These are phyloP conservation scores for Dactylella cylindrospora DNA, from an alignment of 2,329 filamentous ascomycete genomes.

Conservation along the genomic window DNA sequence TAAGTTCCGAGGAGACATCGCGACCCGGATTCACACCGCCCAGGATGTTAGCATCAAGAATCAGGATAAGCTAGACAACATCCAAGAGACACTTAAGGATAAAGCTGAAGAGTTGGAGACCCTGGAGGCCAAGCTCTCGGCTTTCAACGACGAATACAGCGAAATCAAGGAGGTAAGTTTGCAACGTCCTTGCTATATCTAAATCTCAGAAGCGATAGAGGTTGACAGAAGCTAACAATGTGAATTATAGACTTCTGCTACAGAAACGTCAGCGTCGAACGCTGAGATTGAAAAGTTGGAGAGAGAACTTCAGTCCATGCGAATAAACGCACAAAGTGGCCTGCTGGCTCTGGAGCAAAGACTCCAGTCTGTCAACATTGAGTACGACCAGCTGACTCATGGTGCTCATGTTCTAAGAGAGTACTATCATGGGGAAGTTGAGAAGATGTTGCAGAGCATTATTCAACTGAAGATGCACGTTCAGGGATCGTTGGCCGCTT, in stretches of 20 bases:
- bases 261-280: slow-evolving; percentile 84
- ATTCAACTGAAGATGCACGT: slow-evolving; percentile 99
- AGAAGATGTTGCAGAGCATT: slow-evolving; percentile 92
- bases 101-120: slow-evolving; percentile 90
- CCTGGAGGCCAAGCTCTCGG: slow-evolving; percentile 80
- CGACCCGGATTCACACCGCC: slow-evolving; percentile 77
- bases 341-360: slow-evolving; percentile 90
- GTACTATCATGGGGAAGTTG: slow-evolving; percentile 95
- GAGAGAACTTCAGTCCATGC: slow-evolving; percentile 94
- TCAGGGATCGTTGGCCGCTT: slow-evolving; percentile 88
- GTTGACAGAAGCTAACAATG: slow-evolving; percentile 1
- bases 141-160: slow-evolving; percentile 90
- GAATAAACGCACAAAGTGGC: slow-evolving; percentile 76
- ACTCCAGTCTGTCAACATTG: slow-evolving; percentile 94
- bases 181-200: background rate
- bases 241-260: slow-evolving; percentile 64
- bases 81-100: slow-evolving; percentile 96
- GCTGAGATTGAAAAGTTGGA: slow-evolving; percentile 98
- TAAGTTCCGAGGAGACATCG: slow-evolving; percentile 80
- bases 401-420: slow-evolving; percentile 82
- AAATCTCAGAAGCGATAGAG: slow-evolving; percentile 36
- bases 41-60: slow-evolving; percentile 93
- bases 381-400: slow-evolving; percentile 93
- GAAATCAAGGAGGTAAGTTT: slow-evolving; percentile 74
- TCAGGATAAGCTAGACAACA: slow-evolving; percentile 86